Conservation (phyloP, 768 basidiomycete species). For the Suillus bovinus region DNA sequence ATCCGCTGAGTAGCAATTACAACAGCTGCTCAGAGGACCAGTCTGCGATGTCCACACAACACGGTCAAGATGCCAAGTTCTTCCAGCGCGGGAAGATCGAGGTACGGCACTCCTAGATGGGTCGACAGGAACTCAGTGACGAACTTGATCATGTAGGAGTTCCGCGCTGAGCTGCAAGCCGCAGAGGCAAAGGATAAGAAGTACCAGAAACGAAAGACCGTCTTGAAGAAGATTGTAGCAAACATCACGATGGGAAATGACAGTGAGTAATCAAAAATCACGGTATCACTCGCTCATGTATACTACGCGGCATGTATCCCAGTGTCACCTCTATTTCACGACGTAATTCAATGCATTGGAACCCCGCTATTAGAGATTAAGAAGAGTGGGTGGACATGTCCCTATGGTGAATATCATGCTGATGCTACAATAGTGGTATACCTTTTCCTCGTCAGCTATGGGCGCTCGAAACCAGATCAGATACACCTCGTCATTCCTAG, state of each 20-base stretch:
- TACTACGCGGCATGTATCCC: slow-evolving; percentile 14
- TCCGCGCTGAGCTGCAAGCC: slow-evolving; percentile 87
- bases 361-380: slow-evolving; percentile 97
- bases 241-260: slow-evolving; percentile 99
- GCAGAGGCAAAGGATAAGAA: slow-evolving; percentile 97
- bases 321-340: slow-evolving; percentile 96
- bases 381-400: slow-evolving; percentile 73
- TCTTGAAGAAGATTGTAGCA: slow-evolving; percentile 96
- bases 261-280: slow-evolving; percentile 58
- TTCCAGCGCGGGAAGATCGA: slow-evolving; percentile 91
- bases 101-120: slow-evolving; percentile 42
- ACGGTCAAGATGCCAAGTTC: slow-evolving; percentile 89
- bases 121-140: slow-evolving; percentile 13
- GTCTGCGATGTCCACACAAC: slow-evolving; percentile 45
- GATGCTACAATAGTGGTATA: slow-evolving; percentile 76
- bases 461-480: slow-evolving; percentile 89
- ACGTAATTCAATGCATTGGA: slow-evolving; percentile 93
- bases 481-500: slow-evolving; percentile 89
- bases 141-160: slow-evolving; percentile 55
- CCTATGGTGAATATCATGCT: not conserved
- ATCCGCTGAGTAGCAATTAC: not conserved
- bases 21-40: not conserved
- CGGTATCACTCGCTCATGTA: slow-evolving; percentile 17
- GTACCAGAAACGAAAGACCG: slow-evolving; percentile 88
- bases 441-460: slow-evolving; percentile 96